Base-by-base conservation (phyloP, 2,329 filamentous ascomycete genomes). In the Fusarium globosum region DNA sequence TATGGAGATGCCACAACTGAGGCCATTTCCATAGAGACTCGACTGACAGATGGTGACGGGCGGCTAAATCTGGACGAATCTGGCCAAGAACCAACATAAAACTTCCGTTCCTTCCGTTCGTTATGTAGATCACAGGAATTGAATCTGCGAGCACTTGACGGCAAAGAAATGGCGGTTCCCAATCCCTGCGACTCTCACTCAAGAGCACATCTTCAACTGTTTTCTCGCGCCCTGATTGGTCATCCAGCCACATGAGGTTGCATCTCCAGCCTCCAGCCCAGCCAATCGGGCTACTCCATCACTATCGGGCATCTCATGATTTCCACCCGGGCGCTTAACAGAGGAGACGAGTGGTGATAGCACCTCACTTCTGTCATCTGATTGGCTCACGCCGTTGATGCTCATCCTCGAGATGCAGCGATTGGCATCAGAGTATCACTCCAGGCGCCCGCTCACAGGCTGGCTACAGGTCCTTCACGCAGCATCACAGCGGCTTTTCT, bases 251-350 rank as follows among this genome's bases (percentile, higher is more conserved):
- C 61, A 63, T 71, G 51, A 51, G 53, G 51, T 60, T 66, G 61
- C 63, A 62, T 65, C 36, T 49, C 66, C 72, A 74, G 49, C 72
- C 68, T 65, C 68, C 61, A 43, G 20, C 33, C 35, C 36, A 68
- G 57, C 80, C 80, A 81, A 81, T 81, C 68, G 73, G 57, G 65
- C 61, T 52, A 60, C 63, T 59, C 68, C 53, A 61, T 71, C 63
- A 57, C 36, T 53, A 48, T 67, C 65, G 56, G 64, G 64, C 57
- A 67, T 71, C 64, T 69, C 71, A 71, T 73, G 59, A 51, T 73
- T 71, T 68, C 71, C 72, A 77, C 75, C 72, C 69, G 76, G 79
- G 80, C 80, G 80, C 80, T 82, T 81, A 81, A 72, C 45, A 74
- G 64, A 62, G 64, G 71, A 69, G 68, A 69, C 45, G 49, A 59